Conservation (phyloP, 495 filamentous ascomycete species). For the Cercophora newfieldiana region DNA sequence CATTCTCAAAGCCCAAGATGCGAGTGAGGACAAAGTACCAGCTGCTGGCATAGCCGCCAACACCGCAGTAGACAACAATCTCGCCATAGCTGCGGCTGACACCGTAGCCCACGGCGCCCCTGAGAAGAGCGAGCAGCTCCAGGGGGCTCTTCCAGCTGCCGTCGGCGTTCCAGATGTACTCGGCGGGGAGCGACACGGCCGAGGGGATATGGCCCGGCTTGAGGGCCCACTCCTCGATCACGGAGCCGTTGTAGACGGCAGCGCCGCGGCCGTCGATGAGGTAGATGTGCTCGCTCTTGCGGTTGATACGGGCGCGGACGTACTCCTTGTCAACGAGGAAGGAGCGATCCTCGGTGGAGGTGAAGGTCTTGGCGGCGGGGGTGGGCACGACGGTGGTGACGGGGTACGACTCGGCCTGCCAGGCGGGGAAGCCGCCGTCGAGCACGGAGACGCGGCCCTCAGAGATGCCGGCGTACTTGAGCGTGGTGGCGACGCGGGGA, state of each 20-base stretch:
- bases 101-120: conserved; percentile 18
- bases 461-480: conserved; percentile 27
- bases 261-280: conserved; percentile 25
- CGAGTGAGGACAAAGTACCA: conserved; percentile 25
- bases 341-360: conserved; percentile 21
- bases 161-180: conserved; percentile 26
- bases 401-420: conserved; percentile 17
- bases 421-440: conserved; percentile 27
- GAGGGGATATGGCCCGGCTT: conserved; percentile 29
- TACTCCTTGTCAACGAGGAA: conserved; percentile 27
- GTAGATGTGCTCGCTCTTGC: conserved; percentile 21
- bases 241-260: conserved; percentile 25
- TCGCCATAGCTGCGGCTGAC: conserved; percentile 23
- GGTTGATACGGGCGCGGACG: conserved; percentile 24
- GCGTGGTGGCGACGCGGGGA: conserved; percentile 27
- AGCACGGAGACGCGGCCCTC: conserved; percentile 28
- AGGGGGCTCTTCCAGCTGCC: conserved; percentile 29
- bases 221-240: conserved; percentile 25
- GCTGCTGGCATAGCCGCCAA: conserved; percentile 25
- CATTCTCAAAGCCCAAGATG: conserved; percentile 24
- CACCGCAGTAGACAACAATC: conserved; percentile 28
- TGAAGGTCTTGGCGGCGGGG: conserved; percentile 10
- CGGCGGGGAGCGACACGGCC: conserved; percentile 22
- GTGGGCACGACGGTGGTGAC: conserved; percentile 20
- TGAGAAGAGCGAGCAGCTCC: conserved; percentile 22